Percentiles rank a stretch among this genome's conserved stretches.
These are phyloP conservation scores for Boletus sp. DNA, from an alignment of 768 basidiomycete genomes.

Conservation along the genomic window DNA sequence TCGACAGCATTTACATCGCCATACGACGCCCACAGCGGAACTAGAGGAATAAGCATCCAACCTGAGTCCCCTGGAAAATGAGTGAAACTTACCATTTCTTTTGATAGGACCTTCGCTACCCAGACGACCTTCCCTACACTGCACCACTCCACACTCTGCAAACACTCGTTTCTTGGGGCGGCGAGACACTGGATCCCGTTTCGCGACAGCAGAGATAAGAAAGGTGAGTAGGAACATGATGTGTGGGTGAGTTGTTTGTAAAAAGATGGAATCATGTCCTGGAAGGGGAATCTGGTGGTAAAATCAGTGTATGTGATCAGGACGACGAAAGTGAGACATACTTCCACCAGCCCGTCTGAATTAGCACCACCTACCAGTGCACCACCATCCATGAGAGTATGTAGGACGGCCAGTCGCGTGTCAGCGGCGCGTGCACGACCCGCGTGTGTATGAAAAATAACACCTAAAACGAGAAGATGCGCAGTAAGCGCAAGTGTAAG, in stretches of 20 bases:
- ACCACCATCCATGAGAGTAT: conserved; percentile 64
- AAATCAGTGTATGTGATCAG: not conserved
- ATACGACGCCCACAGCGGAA: conserved; percentile 52
- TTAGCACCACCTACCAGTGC: conserved; percentile 37
- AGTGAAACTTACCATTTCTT: conserved; percentile 12
- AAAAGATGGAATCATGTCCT: conserved; percentile 41
- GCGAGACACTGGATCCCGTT: conserved; percentile 70
- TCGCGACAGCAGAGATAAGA: conserved; percentile 61
- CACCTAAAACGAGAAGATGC: conserved; percentile 60
- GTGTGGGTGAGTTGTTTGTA: conserved; percentile 68
- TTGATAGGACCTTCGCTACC: conserved; percentile 17
- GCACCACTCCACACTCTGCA: conserved; percentile 55
- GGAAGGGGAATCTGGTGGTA: conserved; percentile 28
- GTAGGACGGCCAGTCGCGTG: conserved; percentile 54
- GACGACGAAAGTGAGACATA: conserved; percentile 24
- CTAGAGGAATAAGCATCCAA: conserved; percentile 28
- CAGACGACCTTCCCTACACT: conserved; percentile 44
- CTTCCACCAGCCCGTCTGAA: conserved; percentile 39
- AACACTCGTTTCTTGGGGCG: conserved; percentile 72
- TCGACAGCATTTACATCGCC: conserved; percentile 49
- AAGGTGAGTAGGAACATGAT: conserved; percentile 62
- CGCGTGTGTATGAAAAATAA: conserved; percentile 59
- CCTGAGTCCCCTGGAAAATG: not conserved
- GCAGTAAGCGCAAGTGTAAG: conserved; percentile 43
- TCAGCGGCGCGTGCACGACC: conserved; percentile 48